phyloP scores from a whole-genome alignment of 371 early-diverging fungal genomes.

The Capniomyces stellatus region DNA sequence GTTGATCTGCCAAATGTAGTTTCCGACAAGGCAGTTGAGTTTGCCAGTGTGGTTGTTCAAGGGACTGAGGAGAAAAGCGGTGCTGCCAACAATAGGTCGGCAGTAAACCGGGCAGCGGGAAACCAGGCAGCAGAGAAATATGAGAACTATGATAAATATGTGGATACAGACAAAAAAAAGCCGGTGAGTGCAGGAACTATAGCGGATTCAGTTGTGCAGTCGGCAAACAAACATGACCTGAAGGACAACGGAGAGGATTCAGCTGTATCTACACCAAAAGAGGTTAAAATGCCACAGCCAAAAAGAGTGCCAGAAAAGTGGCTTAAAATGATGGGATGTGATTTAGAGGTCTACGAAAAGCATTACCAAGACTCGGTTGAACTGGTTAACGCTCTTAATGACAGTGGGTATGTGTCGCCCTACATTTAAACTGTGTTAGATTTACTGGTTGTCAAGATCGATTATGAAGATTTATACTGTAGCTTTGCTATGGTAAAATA shows the following conservation, averaged over 20 bases:
- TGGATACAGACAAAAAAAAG: neutral
- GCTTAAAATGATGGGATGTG: neutral
- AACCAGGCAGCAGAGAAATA: too few species aligned
- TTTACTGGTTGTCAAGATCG: too few species aligned
- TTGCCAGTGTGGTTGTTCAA: neutral
- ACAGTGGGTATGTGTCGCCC: neutral
- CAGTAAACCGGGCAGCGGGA: too few species aligned
- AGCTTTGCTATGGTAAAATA: too few species aligned
- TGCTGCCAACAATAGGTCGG: too few species aligned
- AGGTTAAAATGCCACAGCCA: neutral
- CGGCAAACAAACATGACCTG: neutral
- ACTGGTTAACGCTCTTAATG: neutral
- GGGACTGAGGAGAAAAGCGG: neutral
- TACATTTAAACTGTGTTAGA: too few species aligned
- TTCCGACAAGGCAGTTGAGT: neutral
- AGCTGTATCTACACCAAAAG: neutral
- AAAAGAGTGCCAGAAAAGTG: neutral
- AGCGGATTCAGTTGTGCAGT: neutral
- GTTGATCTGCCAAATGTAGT: neutral
- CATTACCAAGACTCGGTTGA: neutral
- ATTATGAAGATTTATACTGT: too few species aligned
- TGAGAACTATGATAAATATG: too few species aligned
- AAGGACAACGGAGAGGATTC: neutral
- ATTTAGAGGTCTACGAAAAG: neutral
- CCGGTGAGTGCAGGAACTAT: neutral